Conservation (phyloP, 805 yeast genomes). For the Schwanniomyces polymorphus region DNA sequence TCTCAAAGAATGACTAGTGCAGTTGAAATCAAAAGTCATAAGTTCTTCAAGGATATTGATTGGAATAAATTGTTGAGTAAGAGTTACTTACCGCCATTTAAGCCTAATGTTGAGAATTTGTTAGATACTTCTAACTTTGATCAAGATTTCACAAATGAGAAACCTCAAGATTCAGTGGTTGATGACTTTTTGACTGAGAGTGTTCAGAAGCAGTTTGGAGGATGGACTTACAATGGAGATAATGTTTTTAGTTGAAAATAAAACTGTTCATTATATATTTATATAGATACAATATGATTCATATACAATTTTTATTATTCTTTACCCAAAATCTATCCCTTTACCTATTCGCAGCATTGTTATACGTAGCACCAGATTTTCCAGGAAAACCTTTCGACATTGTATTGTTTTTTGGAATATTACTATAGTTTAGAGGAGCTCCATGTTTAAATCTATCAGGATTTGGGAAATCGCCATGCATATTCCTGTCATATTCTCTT, state of each 20-base stretch:
- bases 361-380: conserved; percentile 32
- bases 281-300: neutral
- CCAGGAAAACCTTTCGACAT: conserved; percentile 41
- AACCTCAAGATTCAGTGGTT: conserved; percentile 93
- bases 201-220: conserved; percentile 98
- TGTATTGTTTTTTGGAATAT: conserved; percentile 11
- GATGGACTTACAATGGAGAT: conserved; percentile 93
- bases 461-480: conserved; percentile 32
- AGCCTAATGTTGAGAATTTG: conserved; percentile 84
- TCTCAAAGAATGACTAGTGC: conserved; percentile 78
- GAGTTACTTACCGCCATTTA: conserved; percentile 92
- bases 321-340: neutral
- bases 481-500: conserved; percentile 29
- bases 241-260: conserved; percentile 18
- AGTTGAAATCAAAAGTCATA: conserved; percentile 76
- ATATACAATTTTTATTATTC: neutral
- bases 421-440: conserved; percentile 34
- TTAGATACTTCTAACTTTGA: conserved; percentile 93
- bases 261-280: neutral
- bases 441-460: conserved; percentile 27
- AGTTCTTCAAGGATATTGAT: conserved; percentile 85
- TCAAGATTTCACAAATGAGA: conserved; percentile 85
- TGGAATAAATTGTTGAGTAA: conserved; percentile 83
- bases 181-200: conserved; percentile 89
- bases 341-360: conserved; percentile 31